Evolutionary conservation across 1,284 basidiomycete genomes (phyloP), one percentile per base, ranked within the genome.

Genomic region (Naganishia sp.): DNA sequence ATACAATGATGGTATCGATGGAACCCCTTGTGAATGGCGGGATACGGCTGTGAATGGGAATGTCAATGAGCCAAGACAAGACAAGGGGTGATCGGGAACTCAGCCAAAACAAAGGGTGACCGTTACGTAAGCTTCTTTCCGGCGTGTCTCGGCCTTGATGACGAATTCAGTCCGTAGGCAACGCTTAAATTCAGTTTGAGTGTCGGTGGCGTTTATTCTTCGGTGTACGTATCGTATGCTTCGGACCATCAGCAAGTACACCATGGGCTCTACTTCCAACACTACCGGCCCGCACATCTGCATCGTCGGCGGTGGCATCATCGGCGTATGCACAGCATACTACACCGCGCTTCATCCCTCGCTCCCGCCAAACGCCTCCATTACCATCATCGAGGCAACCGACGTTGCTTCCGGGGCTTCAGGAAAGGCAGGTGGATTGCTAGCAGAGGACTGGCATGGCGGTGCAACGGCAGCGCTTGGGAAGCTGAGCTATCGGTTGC

Each of bases 401-500:
- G 76, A 73, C 6, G 78, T 85, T 15, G 85, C 85, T 0, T 79
- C 83, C 6, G 86, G 79, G 0, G 91, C 93, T 0, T 90, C 88
- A 0, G 94, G 94, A 6, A 95, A 95, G 76, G 90, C 91, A 0
- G 94, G 92, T 2, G 94, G 94, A 0, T 87, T 97, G n/a, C 84
- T 97, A 25, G 92, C 94, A 0, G 84, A 86, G 64, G 88, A 92
- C 74, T 88, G 87, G 87, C 86, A 87, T 74, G 79, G 80, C 2
- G 75, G 75, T 28, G 78, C 82, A 13, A 81, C 83, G 39, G 75
- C 83, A 1, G 75, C 74, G 71, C 44, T 44, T 52, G 33, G 39
- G 6, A 48, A 50, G 31, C 21, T 59, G 46, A 61, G 90, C 6
- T 96, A 89, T 75, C 75, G 82, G 7, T 87, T 96, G 71, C 93